phyloP scores from a whole-genome alignment of 2,329 filamentous ascomycete genomes.

The Penicillium crustosum region DNA sequence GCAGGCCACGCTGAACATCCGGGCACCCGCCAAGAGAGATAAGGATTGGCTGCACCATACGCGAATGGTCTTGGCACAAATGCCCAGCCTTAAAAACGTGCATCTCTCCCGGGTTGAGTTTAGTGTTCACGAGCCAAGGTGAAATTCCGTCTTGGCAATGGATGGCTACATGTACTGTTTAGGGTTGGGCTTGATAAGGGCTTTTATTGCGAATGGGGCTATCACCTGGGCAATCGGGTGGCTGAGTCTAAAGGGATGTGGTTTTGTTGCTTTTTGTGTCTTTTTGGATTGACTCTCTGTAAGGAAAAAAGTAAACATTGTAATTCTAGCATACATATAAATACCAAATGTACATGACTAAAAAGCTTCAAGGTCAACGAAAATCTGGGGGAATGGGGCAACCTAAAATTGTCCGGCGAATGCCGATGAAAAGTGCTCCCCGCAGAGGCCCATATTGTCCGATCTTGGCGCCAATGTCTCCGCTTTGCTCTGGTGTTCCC shows the following conservation, averaged over 20 bases:
- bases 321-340: no score
- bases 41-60: slow-evolving; percentile 1
- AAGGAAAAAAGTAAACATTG: no score
- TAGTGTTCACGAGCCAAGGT: background rate
- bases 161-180: background rate
- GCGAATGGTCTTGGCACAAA: background rate
- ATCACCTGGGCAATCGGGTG: background rate
- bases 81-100: background rate
- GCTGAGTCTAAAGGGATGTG: background rate
- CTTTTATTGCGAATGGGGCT: background rate
- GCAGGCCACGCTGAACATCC: background rate
- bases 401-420: background rate
- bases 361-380: background rate
- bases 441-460: background rate
- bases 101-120: background rate
- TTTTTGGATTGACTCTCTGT: background rate
- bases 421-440: background rate
- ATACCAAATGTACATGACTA: background rate
- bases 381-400: background rate
- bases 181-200: background rate
- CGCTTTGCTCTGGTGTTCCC: slow-evolving; percentile 2
- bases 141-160: slow-evolving; percentile 1
- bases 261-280: background rate
- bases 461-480: slow-evolving; percentile 7
- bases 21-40: slow-evolving; percentile 3